phyloP scores from a whole-genome alignment of 2,329 filamentous ascomycete species.

The Hyphodiscus sp. region DNA sequence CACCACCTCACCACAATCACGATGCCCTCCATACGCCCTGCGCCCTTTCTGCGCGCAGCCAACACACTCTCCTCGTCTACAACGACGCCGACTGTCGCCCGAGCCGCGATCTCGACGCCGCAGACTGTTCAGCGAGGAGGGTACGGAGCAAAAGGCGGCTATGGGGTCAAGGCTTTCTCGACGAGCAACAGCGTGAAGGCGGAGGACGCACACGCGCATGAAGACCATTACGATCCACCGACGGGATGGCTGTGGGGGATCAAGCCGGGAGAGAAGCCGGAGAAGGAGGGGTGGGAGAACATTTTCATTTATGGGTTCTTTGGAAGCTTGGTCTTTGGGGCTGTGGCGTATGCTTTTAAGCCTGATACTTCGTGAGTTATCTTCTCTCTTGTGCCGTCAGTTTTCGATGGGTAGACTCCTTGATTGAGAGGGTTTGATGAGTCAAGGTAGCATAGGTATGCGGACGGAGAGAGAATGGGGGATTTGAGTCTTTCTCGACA shows the following conservation, averaged over 20 bases:
- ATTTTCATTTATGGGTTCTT: conserved; percentile 80
- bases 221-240: conserved; percentile 75
- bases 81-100: too few relatives aligned
- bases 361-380: conserved; percentile 91
- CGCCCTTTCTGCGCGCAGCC: not conserved
- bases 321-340: conserved; percentile 65
- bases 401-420: too few relatives aligned
- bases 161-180: not conserved
- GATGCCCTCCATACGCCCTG: not conserved
- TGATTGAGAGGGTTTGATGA: not conserved
- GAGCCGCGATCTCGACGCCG: too few relatives aligned
- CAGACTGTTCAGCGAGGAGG: not conserved
- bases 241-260: conserved; percentile 89
- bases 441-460: not conserved
- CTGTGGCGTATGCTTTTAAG: conserved; percentile 88
- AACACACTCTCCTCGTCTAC: not conserved
- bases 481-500: too few relatives aligned
- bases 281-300: conserved; percentile 95
- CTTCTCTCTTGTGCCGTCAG: conserved; percentile 1
- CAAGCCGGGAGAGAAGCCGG: conserved; percentile 89
- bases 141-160: not conserved
- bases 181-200: not conserved
- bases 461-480: not conserved
- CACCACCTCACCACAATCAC: not conserved
- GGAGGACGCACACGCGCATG: conserved; percentile 22